Evolutionary conservation across 257 asterid species (phyloP).

Genomic region (Solanum commersonii): DNA sequence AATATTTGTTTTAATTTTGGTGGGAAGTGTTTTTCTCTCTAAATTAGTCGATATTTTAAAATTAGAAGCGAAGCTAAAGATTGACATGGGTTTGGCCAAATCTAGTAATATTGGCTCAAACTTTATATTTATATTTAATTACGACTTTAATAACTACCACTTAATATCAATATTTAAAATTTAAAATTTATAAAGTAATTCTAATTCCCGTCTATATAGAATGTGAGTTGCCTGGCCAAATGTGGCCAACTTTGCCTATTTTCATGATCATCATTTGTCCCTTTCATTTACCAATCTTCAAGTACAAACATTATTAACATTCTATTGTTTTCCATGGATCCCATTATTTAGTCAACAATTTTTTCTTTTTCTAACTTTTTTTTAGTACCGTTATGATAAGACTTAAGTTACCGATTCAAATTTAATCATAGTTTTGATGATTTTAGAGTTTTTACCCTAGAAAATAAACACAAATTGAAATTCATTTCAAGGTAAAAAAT

Average conservation of each 20-base stretch:
- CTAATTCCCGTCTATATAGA: background rate
- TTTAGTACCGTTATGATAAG: background rate
- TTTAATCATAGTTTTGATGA: background rate
- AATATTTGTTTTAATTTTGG: too few species aligned
- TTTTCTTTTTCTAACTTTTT: background rate
- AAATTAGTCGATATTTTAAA: background rate
- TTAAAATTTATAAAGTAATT: background rate
- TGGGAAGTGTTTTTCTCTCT: background rate
- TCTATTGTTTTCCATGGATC: background rate
- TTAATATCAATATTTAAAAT: background rate
- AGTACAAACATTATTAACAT: background rate
- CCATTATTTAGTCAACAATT: background rate
- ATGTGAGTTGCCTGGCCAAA: background rate
- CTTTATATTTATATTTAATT: too few species aligned
- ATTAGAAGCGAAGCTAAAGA: background rate
- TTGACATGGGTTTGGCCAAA: background rate
- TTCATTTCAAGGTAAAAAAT: background rate
- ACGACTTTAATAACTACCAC: rapidly evolving
- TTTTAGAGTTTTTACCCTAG: background rate
- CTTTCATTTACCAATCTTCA: background rate
- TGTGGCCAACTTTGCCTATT: background rate
- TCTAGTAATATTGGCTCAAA: too few species aligned
- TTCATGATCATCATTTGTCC: background rate
- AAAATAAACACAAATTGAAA: background rate
- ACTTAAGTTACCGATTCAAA: background rate